Conservation (phyloP, 306 rosid species). For the Sesbania bispinosa region DNA sequence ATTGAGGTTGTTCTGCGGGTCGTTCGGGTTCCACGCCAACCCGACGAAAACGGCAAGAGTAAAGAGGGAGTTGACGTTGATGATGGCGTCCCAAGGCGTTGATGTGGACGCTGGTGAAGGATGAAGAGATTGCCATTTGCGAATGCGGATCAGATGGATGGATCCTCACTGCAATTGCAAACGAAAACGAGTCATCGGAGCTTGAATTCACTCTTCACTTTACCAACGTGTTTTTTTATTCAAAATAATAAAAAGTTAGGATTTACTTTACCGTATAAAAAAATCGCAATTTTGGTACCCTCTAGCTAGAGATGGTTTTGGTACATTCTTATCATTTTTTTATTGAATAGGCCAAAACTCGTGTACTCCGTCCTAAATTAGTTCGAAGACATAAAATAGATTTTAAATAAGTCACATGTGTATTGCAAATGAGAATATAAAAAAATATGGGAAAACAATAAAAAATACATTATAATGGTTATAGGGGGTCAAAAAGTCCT, state of each 20-base stretch:
- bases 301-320: no score
- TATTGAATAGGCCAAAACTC: no score
- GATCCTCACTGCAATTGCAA: not conserved
- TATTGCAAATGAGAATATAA: no score
- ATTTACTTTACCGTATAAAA: no score
- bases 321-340: no score
- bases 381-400: no score
- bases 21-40: slow-evolving; percentile 70
- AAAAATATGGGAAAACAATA: no score
- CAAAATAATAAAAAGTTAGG: not conserved
- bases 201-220: not conserved
- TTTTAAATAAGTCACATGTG: no score
- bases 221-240: not conserved
- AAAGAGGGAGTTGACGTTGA: slow-evolving; percentile 86
- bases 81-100: slow-evolving; percentile 75
- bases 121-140: slow-evolving; percentile 38
- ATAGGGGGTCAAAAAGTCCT: no score
- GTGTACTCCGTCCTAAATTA: no score
- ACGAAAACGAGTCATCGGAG: not conserved
- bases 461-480: no score
- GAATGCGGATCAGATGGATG: not conserved
- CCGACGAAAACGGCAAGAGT: slow-evolving; percentile 88
- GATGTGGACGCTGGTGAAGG: slow-evolving; percentile 66
- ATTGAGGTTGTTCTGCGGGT: slow-evolving; percentile 53
- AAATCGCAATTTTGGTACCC: no score